A percentile compares a stretch with the other conserved stretches of the same genome.
phyloP scores from a whole-genome alignment of 495 filamentous ascomycete genomes.

The Xylaria cubensis region DNA sequence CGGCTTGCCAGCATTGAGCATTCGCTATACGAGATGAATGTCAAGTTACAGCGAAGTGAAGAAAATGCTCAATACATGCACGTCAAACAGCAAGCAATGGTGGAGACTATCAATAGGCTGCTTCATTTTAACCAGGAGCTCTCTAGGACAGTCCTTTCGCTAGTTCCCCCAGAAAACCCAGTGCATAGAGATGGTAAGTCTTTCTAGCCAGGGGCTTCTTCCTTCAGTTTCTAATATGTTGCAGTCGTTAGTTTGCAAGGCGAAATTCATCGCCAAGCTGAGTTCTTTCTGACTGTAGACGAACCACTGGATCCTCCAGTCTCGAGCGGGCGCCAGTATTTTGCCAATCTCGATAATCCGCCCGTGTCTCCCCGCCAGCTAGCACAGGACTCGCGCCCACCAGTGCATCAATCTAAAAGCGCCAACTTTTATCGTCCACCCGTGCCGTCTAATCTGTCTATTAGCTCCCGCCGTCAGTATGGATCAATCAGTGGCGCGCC shows the following conservation, averaged over 20 bases:
- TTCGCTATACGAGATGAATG: slow-evolving; percentile 78
- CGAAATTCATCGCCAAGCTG: slow-evolving; percentile 85
- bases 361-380: slow-evolving; percentile 93
- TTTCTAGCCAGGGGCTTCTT: slow-evolving; percentile 21
- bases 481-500: slow-evolving; percentile 73
- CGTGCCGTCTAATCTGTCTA: slow-evolving; percentile 76
- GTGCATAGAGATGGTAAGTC: slow-evolving; percentile 68
- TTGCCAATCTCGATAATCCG: slow-evolving; percentile 76
- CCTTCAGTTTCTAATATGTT: slow-evolving; percentile 5
- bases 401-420: slow-evolving; percentile 53
- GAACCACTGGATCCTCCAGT: slow-evolving; percentile 78
- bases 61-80: slow-evolving; percentile 80
- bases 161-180: slow-evolving; percentile 69
- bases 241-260: slow-evolving; percentile 79
- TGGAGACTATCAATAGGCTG: slow-evolving; percentile 80
- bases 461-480: slow-evolving; percentile 76
- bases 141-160: slow-evolving; percentile 70
- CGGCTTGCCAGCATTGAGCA: slow-evolving; percentile 81
- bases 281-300: slow-evolving; percentile 70
- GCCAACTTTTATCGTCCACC: slow-evolving; percentile 72
- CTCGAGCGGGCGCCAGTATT: slow-evolving; percentile 76
- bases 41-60: slow-evolving; percentile 78
- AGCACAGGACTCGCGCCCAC: slow-evolving; percentile 79
- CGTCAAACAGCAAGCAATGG: slow-evolving; percentile 79
- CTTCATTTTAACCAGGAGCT: slow-evolving; percentile 73